Evolutionary conservation across 352 stramenopile genomes (phyloP), one percentile per base, ranked within the genome.

Genomic region (Pythium folliculosum): DNA sequence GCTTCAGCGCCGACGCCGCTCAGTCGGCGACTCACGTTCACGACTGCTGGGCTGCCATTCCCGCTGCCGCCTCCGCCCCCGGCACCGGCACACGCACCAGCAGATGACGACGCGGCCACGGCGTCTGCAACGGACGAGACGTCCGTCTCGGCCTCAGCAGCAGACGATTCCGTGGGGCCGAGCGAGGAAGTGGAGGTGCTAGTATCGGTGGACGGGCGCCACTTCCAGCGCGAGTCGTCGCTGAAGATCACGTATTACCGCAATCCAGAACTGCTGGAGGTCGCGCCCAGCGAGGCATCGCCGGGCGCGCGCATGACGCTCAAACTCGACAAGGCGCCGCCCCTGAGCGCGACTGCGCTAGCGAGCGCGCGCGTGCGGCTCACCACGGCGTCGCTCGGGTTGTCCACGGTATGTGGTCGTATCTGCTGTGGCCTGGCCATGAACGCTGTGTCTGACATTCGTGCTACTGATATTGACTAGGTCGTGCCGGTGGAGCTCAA

Each of bases 171-270:
- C 58, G 7, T 70, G 5, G 47, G 47, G n/a, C 16, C 19, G 4
- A 60, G 32, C 44, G 74, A 88, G 74, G 77, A 88, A 65, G 76
- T 84, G 1, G 65, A 77, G 2, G 55, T 91, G 37, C 77, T 82
- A 45, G 73, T 88, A n/a, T 69, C 82, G 3, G 56, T 91, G 14
- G 76, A 91, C 27, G 80, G 80, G 0, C 30, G 70, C 5, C 70
- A 84, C 60, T 89, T 84, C 40, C 65, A 76, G 7, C 67, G 38
- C 13, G 65, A 86, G 13, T 66, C 69, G n/a, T 67, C 65, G 38
- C 44, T 81, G 14, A 54, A 65, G 17, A 70, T 81, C 25, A 55
- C 48, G 23, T 84, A 78, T 56, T 77, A 52, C n/a, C 21, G 49
- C 0, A 23, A 37, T 0, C 75, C 75, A 12, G 19, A 59, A 9